Evolutionary conservation across 345 rosid species (phyloP).

Genomic region (Acer campestre): DNA sequence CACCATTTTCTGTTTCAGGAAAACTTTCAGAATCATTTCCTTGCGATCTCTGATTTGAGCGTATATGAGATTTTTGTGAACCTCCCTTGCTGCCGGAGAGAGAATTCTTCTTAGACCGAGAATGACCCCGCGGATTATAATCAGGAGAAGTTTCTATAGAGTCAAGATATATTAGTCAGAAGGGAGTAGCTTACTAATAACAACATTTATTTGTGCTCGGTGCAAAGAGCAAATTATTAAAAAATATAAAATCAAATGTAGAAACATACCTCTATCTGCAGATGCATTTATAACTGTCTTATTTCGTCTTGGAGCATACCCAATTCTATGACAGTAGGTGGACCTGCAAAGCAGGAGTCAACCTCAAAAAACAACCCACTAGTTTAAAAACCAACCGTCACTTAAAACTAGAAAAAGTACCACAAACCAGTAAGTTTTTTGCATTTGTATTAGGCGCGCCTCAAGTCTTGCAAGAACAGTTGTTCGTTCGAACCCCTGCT

Average conservation of each 20-base stretch:
- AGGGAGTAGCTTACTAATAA: neutral
- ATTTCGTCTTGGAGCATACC: conserved; percentile 66
- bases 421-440: conserved; percentile 80
- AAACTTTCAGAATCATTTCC: conserved; percentile 20
- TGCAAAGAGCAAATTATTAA: conserved; percentile 16
- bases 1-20: conserved; percentile 21
- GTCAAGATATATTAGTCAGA: conserved; percentile 25
- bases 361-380: neutral
- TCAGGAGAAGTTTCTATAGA: conserved; percentile 55
- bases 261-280: conserved; percentile 46
- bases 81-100: conserved; percentile 28
- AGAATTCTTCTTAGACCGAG: conserved; percentile 32
- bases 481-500: conserved; percentile 95
- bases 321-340: conserved; percentile 71
- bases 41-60: conserved; percentile 29
- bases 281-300: conserved; percentile 36
- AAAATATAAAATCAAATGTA: neutral
- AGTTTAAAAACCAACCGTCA: neutral
- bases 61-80: conserved; percentile 41
- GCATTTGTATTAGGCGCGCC: conserved; percentile 73
- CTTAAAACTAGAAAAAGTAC: conserved; percentile 14
- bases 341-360: conserved; percentile 42
- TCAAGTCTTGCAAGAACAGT: conserved; percentile 89
- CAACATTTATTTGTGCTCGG: neutral
- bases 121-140: conserved; percentile 22